phyloP scores from a whole-genome alignment of 805 yeast species.

The Wickerhamomyces bisporus region DNA sequence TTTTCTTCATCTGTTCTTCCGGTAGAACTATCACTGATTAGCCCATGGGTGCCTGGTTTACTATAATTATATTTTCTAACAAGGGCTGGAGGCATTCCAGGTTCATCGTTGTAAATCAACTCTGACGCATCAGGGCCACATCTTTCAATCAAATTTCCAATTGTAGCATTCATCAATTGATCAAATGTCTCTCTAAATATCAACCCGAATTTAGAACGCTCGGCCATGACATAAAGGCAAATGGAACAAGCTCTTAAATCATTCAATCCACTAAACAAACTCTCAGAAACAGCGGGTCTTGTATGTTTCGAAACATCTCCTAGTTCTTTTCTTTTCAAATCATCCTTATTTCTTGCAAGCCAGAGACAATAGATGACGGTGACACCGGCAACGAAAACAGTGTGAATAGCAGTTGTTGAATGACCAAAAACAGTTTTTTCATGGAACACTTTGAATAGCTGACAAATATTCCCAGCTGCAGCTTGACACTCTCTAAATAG shows the following conservation, averaged over 20 bases:
- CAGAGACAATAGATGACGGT: slow-evolving; percentile 63
- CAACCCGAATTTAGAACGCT: slow-evolving; percentile 56
- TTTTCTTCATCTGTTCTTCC: slow-evolving; percentile 35
- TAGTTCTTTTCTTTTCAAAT: slow-evolving; percentile 44
- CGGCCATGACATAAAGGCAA: slow-evolving; percentile 61
- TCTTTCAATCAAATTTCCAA: slow-evolving; percentile 54
- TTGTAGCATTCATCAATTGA: slow-evolving; percentile 58
- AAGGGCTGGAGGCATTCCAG: slow-evolving; percentile 59
- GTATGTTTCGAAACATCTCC: slow-evolving; percentile 59
- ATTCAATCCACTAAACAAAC: slow-evolving; percentile 50
- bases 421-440: slow-evolving; percentile 59
- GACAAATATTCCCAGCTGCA: slow-evolving; percentile 68
- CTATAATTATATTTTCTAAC: slow-evolving; percentile 37
- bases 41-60: slow-evolving; percentile 12
- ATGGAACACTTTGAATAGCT: slow-evolving; percentile 56
- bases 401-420: slow-evolving; percentile 61
- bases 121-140: slow-evolving; percentile 62
- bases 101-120: slow-evolving; percentile 37
- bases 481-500: slow-evolving; percentile 64
- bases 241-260: slow-evolving; percentile 63
- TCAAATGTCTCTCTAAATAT: slow-evolving; percentile 65
- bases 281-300: slow-evolving; percentile 51
- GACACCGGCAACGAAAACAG: slow-evolving; percentile 65
- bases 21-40: slow-evolving; percentile 15
- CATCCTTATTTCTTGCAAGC: slow-evolving; percentile 59